phyloP scores from a whole-genome alignment of 169 alveolate species.

The Eimeria zaria region DNA sequence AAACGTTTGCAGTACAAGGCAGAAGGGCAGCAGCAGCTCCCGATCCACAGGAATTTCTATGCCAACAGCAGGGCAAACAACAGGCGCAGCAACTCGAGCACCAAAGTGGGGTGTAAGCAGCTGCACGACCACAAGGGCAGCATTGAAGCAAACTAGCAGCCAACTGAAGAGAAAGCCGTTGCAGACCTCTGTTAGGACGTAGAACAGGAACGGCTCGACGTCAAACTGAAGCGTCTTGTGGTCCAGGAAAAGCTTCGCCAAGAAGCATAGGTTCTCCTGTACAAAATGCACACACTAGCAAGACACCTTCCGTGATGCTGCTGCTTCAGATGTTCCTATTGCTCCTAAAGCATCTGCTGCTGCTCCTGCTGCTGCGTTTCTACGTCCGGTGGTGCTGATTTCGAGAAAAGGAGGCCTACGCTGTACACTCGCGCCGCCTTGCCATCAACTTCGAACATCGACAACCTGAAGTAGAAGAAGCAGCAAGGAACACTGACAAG shows the following conservation, averaged over 20 bases:
- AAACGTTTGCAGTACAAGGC: background rate
- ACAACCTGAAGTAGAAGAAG: slow-evolving; percentile 68
- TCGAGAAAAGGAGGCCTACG: slow-evolving; percentile 38
- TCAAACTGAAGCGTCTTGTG: slow-evolving; percentile 97
- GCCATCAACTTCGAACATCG: slow-evolving; percentile 97
- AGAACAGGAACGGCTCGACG: slow-evolving; percentile 95
- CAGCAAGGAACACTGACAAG: background rate
- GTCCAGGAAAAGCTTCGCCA: slow-evolving; percentile 98
- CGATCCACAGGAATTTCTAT: background rate
- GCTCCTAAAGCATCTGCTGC: background rate
- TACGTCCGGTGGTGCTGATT: background rate
- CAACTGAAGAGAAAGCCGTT: background rate
- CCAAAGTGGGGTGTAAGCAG: background rate
- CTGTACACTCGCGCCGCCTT: slow-evolving; percentile 94
- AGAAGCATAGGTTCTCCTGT: slow-evolving; percentile 98
- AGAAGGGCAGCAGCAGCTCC: background rate
- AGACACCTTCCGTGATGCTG: background rate
- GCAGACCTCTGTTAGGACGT: slow-evolving; percentile 96
- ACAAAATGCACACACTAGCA: background rate
- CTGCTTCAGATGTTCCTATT: background rate
- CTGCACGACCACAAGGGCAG: background rate
- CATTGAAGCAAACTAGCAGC: background rate
- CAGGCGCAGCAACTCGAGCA: background rate
- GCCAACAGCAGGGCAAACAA: background rate
- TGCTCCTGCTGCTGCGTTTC: background rate